Evolutionary conservation across 225 moss, liverwort and hornwort species (phyloP), one percentile per base, ranked within the genome.

Genomic region (Thuidium tamariscinum): DNA sequence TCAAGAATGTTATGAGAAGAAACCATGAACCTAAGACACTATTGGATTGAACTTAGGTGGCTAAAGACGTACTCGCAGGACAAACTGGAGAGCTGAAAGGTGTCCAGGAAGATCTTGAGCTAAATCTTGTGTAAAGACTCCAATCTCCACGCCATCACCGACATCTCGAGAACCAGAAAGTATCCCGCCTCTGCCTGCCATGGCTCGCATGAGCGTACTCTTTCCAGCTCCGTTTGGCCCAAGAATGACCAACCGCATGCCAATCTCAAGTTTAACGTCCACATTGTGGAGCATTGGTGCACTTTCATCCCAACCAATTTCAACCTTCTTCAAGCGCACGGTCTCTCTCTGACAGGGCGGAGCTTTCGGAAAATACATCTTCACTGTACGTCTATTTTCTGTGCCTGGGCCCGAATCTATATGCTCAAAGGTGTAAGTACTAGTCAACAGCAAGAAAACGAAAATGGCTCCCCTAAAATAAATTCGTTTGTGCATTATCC

Each of bases 201-300:
- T 94, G 29, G 98, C 98, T 63, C 94, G 93, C 98, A 98, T 96
- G 34, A 98, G 91, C 26, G 95, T 96, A 29, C 95, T 95, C 86
- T 98, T 98, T 10, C 98, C 98, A 74, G 94, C 95, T 16, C 98
- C 98, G 75, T 98, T 98, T 15, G 98, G 98, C 74, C 98, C 98
- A 36, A 98, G 89, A 56, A 98, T 95, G 21, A 98, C 98, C 77
- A 98, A 63, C 42, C 98, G 93, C 98, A 98, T 98, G 83, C 92
- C 95, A 42, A 91, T 88, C 85, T 96, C 97, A 36, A 98, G 86
- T n/a, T 90, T 89, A 2, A 98, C 37, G 68, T 97, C 92, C 87
- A 98, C 93, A 60, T 93, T 68, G 69, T 93, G 84, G 73, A 98
- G 90, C 85, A 98, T 89, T 13, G 98, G 88, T 66, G 83, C 89